Evolutionary conservation across 108 stramenopile species (phyloP), one percentile per base, ranked within the genome.

Genomic region (Nitzschia palea): DNA sequence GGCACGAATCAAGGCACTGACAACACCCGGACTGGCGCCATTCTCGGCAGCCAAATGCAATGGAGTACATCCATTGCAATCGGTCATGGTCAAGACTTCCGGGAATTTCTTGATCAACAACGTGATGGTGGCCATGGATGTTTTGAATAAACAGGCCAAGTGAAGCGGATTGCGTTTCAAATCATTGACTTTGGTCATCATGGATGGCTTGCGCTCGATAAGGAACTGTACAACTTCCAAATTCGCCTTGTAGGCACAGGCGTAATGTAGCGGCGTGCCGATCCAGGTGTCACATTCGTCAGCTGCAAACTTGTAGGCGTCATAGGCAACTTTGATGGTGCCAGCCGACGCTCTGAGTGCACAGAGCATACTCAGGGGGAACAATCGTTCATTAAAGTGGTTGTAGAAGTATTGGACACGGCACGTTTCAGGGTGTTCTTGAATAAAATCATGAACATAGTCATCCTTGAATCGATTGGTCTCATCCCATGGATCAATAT

Each of bases 191-290:
- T 32, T 71, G 20, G 34, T 17, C 36, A 71, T 27, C 62, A 63
- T 53, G 1, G 22, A 5, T 1, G 70, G 62, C 18, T 63, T 17
- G 32, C 50, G 9, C 23, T 55, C 27, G 27, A 55, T 54, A 22
- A 73, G 36, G 37, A 64, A 73, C 22, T 47, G 20, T 2, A 73
- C 45, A n/a, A 73, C 64, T 15, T 56, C 64, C 26, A 18, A 20
- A n/a, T 25, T 18, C 3, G 52, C 72, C 18, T 65, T 33, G 59
- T 68, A 68, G 23, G 66, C 33, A 44, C 74, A 75, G n/a, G 74
- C 74, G 25, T 68, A 68, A 42, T 75, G 74, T 28, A 75, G 48
- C 2, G 74, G 74, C 32, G 58, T 59, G 1, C 67, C 67, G n/a
- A 65, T 33, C 55, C 63, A 65, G 8, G 20, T 31, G 31, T 65